Percentiles rank a stretch among this genome's conserved stretches.
Conservation (phyloP, 208 protist species). For the Angomonas ambiguus region DNA sequence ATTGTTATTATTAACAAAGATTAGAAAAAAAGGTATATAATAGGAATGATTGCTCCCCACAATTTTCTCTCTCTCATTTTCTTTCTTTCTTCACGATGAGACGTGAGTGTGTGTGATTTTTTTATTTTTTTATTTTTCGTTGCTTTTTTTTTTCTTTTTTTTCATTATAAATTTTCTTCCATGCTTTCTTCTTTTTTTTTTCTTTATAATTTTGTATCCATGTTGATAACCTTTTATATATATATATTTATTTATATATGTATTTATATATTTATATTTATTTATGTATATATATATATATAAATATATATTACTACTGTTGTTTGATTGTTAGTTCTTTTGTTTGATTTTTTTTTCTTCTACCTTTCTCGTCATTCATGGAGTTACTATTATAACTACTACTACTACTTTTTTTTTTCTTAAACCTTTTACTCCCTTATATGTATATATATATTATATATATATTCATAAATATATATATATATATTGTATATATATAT, state of each 20-base stretch:
- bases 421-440: neutral
- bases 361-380: neutral
- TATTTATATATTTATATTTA: neutral
- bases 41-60: no score
- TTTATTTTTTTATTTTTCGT: constrained; percentile 14
- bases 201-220: constrained; percentile 15
- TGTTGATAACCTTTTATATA: neutral
- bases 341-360: constrained; percentile 6
- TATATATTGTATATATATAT: neutral
- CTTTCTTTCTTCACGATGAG: constrained; percentile 6
- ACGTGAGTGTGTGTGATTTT: constrained; percentile 13
- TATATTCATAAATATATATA: neutral
- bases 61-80: constrained; percentile 8
- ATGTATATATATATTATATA: neutral
- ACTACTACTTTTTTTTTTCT: neutral
- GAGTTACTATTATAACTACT: neutral
- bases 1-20: no score
- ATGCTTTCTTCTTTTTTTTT: constrained; percentile 3
- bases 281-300: neutral
- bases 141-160: neutral
- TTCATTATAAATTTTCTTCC: neutral
- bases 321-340: no score
- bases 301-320: neutral
- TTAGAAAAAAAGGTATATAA: neutral
- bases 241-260: constrained; percentile 1